A percentile compares a stretch with the other conserved stretches of the same genome.
Conservation (phyloP, 768 basidiomycete species). For the Rhizopogon sp. region DNA sequence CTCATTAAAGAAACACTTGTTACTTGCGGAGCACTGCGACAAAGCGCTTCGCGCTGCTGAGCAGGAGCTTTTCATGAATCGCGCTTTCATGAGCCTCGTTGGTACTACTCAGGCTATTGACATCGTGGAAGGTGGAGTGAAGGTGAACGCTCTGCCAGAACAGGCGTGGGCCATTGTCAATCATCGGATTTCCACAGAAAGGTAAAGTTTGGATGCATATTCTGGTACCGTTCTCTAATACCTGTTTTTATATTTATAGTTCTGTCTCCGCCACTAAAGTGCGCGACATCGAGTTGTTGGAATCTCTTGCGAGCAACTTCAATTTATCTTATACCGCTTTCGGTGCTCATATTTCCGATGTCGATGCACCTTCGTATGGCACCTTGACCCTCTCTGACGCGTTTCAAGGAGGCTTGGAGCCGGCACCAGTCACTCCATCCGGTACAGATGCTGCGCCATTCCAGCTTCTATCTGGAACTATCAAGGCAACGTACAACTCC, state of each 20-base stretch:
- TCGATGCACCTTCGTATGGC: slow-evolving; percentile 34
- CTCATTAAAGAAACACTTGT: slow-evolving; percentile 40
- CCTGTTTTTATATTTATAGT: slow-evolving; percentile 7
- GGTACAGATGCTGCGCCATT: slow-evolving; percentile 32
- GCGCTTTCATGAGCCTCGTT: slow-evolving; percentile 36
- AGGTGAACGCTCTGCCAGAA: slow-evolving; percentile 79
- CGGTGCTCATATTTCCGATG: slow-evolving; percentile 34
- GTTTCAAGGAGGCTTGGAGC: slow-evolving; percentile 46
- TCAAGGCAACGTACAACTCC: slow-evolving; percentile 54
- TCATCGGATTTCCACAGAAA: slow-evolving; percentile 62
- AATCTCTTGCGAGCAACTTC: slow-evolving; percentile 41
- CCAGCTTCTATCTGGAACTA: slow-evolving; percentile 54
- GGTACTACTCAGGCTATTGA: slow-evolving; percentile 79
- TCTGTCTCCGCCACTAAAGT: slow-evolving; percentile 39
- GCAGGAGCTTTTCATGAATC: slow-evolving; percentile 1
- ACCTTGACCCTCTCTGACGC: slow-evolving; percentile 46
- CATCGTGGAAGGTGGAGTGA: slow-evolving; percentile 61
- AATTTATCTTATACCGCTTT: slow-evolving; percentile 61
- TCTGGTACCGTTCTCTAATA: not conserved
- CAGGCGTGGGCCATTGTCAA: slow-evolving; percentile 64
- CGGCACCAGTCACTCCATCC: slow-evolving; percentile 59
- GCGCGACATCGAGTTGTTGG: slow-evolving; percentile 39
- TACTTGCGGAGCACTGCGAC: slow-evolving; percentile 20
- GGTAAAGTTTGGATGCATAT: slow-evolving; percentile 24
- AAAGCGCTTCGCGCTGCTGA: slow-evolving; percentile 5